Base-by-base conservation (phyloP, 768 basidiomycete genomes). In the Fomitopsis pulvina region DNA sequence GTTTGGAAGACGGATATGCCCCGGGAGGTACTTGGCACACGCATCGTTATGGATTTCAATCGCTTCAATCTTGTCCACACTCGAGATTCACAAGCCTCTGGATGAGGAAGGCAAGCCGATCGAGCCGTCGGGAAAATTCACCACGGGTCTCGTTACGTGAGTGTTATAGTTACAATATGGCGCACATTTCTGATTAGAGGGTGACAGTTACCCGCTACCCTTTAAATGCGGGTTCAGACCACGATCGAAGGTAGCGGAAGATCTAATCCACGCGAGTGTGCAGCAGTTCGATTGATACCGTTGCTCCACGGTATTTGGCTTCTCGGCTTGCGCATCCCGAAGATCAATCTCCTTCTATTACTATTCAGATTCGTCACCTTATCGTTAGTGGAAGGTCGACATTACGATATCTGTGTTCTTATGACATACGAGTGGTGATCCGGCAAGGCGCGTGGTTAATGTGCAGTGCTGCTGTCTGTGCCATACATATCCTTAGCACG, bases 1-100 rank as follows among this genome's bases (percentile, higher is more conserved):
- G 21, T 56, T 53, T 34, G 57, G 57, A 2, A 48, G 57, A 52
- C 55, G 64, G 24, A 56, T 60, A 20, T 66, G 65, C 50, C 62
- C 65, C 11, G 65, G 65, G 11, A 51, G 57, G 39, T 52, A 62
- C 40, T 34, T 66, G 2, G 63, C 63, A 1, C 43, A 47, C 28
- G 49, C 54, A 11, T 56, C 57, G n/a, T 47, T 63, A 3, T 66
- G 51, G 53, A 57, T 62, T 26, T 54, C 57, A 16, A 56, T 62
- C 29, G 58, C 60, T 4, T 60, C 54, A 20, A 41, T 62, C 10
- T 48, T 67, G n/a, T 47, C 58, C 9, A 50, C 57, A 1, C 65
- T 66, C 50, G 47, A 57, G 25, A 51, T 67, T 16, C 37, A 41
- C 21, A 62, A 60, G 52, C 44, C 60, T 9, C 41, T 55, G 34